Percentiles rank a stretch among this genome's conserved stretches.
Conservation (phyloP, 176 grass and related monocot genomes). For the Cymbopogon citratus region DNA sequence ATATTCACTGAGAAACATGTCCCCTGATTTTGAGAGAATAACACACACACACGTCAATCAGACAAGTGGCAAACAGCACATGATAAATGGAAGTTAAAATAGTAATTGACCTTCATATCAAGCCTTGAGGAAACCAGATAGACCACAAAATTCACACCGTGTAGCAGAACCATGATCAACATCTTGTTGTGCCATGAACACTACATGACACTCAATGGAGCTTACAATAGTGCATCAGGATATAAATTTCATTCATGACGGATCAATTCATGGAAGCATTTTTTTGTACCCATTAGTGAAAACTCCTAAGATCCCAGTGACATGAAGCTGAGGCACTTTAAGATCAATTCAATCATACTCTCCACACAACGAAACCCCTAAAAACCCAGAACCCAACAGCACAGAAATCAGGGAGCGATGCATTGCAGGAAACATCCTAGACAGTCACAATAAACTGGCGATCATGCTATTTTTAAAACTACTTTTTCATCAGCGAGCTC, state of each 20-base stretch:
- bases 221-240: not conserved
- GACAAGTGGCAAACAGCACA: not conserved
- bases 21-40: not conserved
- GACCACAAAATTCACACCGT: not conserved
- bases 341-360: not conserved
- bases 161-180: not conserved
- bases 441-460: not conserved
- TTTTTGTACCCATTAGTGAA: not conserved
- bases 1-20: not conserved
- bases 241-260: not conserved
- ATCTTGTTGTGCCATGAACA: not conserved
- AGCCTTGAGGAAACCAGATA: not conserved
- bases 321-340: not conserved
- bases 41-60: not conserved
- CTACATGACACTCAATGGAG: not conserved
- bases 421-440: not conserved
- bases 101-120: not conserved
- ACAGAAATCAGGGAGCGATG: not conserved
- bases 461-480: not conserved
- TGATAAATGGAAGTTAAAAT: not conserved
- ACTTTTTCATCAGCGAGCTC: not conserved
- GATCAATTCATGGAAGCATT: not conserved
- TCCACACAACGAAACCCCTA: not conserved
- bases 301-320: not conserved
- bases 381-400: not conserved